These are phyloP conservation scores for Zostera marina DNA, from an alignment of 116 monocot species.

Conservation along the genomic window DNA sequence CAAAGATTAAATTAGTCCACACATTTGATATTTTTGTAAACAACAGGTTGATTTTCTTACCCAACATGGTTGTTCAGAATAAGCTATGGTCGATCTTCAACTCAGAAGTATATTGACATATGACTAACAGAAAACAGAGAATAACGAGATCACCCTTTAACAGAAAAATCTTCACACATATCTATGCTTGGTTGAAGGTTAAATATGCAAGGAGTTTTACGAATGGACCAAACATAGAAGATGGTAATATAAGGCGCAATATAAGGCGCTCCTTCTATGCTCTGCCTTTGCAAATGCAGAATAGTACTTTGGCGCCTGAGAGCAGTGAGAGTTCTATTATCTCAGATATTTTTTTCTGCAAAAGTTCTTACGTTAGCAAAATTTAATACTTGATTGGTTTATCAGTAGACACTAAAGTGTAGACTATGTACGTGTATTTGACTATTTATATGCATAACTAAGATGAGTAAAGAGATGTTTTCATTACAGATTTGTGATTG, in stretches of 20 bases:
- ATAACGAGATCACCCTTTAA: not conserved
- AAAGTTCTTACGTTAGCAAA: not conserved
- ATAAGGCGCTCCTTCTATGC: not conserved
- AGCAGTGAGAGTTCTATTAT: not conserved
- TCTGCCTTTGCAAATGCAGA: not conserved
- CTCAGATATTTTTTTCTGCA: slow-evolving; percentile 17
- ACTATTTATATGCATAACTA: not conserved
- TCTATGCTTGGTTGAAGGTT: not conserved
- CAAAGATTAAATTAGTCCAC: no score
- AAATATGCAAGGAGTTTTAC: not conserved
- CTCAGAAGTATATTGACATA: not conserved
- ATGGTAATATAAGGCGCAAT: not conserved
- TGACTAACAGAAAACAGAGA: not conserved
- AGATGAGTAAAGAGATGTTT: not conserved
- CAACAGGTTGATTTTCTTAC: no score
- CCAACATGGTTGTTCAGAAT: no score
- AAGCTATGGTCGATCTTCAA: no score
- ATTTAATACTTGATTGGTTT: no score
- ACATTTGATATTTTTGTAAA: no score
- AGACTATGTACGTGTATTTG: not conserved
- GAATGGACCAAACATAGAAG: not conserved
- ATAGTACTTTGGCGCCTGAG: not conserved
- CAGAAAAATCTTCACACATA: not conserved
- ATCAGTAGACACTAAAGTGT: no score
- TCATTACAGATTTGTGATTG: not conserved